Base-by-base conservation (phyloP, 2,329 filamentous ascomycete genomes). In the Aureobasidium sp. region DNA sequence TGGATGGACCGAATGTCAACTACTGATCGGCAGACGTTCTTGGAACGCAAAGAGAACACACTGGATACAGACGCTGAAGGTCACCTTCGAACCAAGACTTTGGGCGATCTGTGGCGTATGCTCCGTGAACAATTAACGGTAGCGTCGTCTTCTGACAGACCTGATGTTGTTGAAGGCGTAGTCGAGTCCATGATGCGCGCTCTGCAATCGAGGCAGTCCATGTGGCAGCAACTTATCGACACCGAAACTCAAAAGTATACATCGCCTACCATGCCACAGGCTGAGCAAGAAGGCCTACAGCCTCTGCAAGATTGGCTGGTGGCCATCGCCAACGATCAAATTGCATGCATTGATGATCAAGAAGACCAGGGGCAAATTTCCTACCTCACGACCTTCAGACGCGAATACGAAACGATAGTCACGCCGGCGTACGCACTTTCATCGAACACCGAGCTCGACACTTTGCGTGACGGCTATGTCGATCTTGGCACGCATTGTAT, bases 101-200 rank as follows among this genome's bases (percentile, higher is more conserved):
- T 96, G 60, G 88, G 92, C 62, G 92, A 96, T 70, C 88, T 97
- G 80, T 99, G 95, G 92, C 89, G 92, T 64, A 97, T 99, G 91
- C 81, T 99, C 65, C 87, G 90, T 67, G 93, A 99, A 75, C 94
- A 99, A 75, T 84, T 96, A 37, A 85, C 89, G 65, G 90, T 91
- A 0, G 92, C 92, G 5, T 87, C 86, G 44, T 89, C 90, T 69
- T 96, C 91, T 48, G 84, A 92, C 70, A 89, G 94, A 57, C 84
- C 87, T 61, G 94, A 97, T 71, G 91, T 99, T 0, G 87, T 93
- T 9, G 93, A 97, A 76, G 94, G 94, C 65, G 92, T 97, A 41
- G 87, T 97, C 56, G 94, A 97, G 73, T 88, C 92, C 72, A 97
- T 97, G 90, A 93, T 97, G 77, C 82, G 89, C 55, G 87, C 92